Evolutionary conservation across 2,329 filamentous ascomycete genomes (phyloP), one percentile per base, ranked within the genome.

Genomic region (Rutstroemia sp.): DNA sequence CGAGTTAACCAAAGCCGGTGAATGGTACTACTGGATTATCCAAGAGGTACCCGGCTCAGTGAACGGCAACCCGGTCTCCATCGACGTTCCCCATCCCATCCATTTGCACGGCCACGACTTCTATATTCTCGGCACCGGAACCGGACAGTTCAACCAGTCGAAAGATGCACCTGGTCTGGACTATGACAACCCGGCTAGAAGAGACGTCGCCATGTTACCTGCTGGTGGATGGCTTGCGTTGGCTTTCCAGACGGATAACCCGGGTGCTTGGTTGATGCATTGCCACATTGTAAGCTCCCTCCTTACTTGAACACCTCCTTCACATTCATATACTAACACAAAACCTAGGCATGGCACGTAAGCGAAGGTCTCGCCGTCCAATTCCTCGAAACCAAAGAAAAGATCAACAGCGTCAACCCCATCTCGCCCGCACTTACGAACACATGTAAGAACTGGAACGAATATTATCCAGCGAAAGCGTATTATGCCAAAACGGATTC

Each of bases 131-230:
- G 71, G 67, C 10, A 63, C 67, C 39, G 66, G 61, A 2, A 57
- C 34, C 14, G 59, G 47, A 42, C 48, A 45, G 7, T 54, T 57
- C 47, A 57, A 45, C 5, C 49, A 48, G n/a, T 23, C 51, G 4
- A 21, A 39, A 16, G n/a, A 56, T 42, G 27, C 14, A 14, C 53
- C 47, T 9, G 27, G 19, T 1, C 48, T 60, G 27, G 52, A 62
- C 19, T 58, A 66, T 16, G 51, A 62, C 4, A 80, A 79, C 61
- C 77, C 78, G 0, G 70, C 73, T 21, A 74, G 78, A 5, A 72
- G 78, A 30, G 78, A 81, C 62, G 74, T 76, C 2, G 75, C 76
- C 6, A 72, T 78, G 62, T 67, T 81, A 9, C 56, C 56, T 5
- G 57, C 54, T 2, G 45, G 55, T 19, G 61, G 63, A 7, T 63